Conservation (phyloP, 352 stramenopile genomes). For the Phytophthora ohioensis region DNA sequence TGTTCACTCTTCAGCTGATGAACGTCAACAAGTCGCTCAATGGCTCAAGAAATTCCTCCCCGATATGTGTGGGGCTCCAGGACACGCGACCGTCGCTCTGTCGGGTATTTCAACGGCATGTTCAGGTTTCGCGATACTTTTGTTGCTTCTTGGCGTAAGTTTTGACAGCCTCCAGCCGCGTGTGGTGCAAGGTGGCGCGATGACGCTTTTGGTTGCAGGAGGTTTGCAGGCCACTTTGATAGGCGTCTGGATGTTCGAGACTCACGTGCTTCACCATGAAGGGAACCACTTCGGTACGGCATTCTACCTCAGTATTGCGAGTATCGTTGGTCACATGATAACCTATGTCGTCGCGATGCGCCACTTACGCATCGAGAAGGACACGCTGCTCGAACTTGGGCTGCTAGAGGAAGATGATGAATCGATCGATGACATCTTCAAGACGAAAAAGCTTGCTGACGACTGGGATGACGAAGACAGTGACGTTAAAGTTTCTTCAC, state of each 20-base stretch:
- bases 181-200: conserved; percentile 42
- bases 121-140: conserved; percentile 32
- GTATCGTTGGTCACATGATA: conserved; percentile 38
- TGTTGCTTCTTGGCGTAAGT: conserved; percentile 54
- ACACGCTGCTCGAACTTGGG: conserved; percentile 44
- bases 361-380: conserved; percentile 50
- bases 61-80: conserved; percentile 51
- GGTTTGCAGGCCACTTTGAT: conserved; percentile 44
- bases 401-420: conserved; percentile 43
- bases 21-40: conserved; percentile 27
- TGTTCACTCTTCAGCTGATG: conserved; percentile 14
- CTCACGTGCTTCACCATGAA: conserved; percentile 38
- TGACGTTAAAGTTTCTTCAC: conserved; percentile 13
- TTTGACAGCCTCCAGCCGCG: conserved; percentile 56
- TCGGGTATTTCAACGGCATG: conserved; percentile 36
- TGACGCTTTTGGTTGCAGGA: conserved; percentile 31
- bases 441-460: conserved; percentile 40
- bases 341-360: conserved; percentile 44
- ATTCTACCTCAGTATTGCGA: conserved; percentile 59
- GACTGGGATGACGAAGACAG: conserved; percentile 29
- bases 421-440: conserved; percentile 38
- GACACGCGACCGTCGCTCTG: conserved; percentile 39
- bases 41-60: conserved; percentile 55
- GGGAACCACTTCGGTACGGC: conserved; percentile 49
- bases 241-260: conserved; percentile 54